A percentile compares a stretch with the other conserved stretches of the same genome.
Conservation (phyloP, 2,329 filamentous ascomycete species). For the Cladosporium austrohemisphaericum region DNA sequence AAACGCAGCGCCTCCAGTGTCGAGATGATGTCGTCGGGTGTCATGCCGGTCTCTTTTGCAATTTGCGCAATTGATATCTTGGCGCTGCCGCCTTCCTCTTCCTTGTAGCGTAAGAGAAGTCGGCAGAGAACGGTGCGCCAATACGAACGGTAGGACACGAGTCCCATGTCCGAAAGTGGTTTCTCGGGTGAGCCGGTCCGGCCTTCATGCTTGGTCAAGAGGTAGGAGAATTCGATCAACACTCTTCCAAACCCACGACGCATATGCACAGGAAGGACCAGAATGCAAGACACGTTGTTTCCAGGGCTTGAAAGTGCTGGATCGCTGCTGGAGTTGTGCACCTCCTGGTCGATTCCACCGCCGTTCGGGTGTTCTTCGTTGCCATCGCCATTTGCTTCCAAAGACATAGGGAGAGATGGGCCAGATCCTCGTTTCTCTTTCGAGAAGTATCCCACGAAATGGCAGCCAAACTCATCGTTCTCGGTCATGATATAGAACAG, state of each 20-base stretch:
- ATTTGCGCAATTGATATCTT: slow-evolving; percentile 58
- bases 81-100: slow-evolving; percentile 23
- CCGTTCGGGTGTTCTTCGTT: slow-evolving; percentile 18
- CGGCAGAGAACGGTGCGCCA: slow-evolving; percentile 88
- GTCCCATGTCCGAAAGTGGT: slow-evolving; percentile 92
- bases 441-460: slow-evolving; percentile 98
- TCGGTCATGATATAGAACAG: slow-evolving; percentile 97
- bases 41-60: slow-evolving; percentile 90
- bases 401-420: slow-evolving; percentile 66
- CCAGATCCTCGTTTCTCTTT: slow-evolving; percentile 75
- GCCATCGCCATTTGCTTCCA: slow-evolving; percentile 27
- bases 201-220: slow-evolving; percentile 85
- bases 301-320: slow-evolving; percentile 33
- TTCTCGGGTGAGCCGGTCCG: slow-evolving; percentile 97
- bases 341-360: slow-evolving; percentile 22
- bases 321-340: slow-evolving; percentile 20
- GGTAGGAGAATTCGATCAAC: slow-evolving; percentile 96
- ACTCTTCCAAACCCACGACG: slow-evolving; percentile 95
- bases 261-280: slow-evolving; percentile 93
- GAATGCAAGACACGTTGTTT: slow-evolving; percentile 96
- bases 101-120: slow-evolving; percentile 66
- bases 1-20: slow-evolving; percentile 86
- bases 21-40: slow-evolving; percentile 91
- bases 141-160: slow-evolving; percentile 96
- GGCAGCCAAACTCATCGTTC: slow-evolving; percentile 84